Base-by-base conservation (phyloP, 2,329 filamentous ascomycete species). In the Shiraia bambusicola region DNA sequence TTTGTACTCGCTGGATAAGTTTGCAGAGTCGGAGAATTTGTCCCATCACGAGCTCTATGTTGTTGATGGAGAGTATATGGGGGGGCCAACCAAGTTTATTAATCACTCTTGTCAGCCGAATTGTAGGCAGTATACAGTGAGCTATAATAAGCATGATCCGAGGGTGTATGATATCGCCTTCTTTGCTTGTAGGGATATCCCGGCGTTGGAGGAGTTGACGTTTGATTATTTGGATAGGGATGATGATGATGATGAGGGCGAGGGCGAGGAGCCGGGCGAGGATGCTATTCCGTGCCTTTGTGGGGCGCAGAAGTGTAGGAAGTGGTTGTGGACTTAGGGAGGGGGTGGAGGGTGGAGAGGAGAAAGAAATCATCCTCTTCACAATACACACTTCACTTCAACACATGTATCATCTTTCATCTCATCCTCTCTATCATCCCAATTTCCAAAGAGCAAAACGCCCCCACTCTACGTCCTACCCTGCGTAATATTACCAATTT, bases 101-200 rank as follows among this genome's bases (percentile, higher is more conserved):
- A 93, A 93, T 56, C 88, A 93, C 64, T 86, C 81, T 2, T 92
- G 88, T 63, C 80, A 87, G 4, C 87, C 88, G 0, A 92, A 91
- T 58, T 77, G 89, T 59, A 76, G 85, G 11, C 88, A 90, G 46
- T 92, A 91, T 66, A 87, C 86, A 0, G 81, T 88, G 1, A 85
- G 87, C 1, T 87, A 86, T 36, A 87, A 91, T 58, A 84, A 87
- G 47, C 80, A 85, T 0, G 86, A 91, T 57, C 82, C 82, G 44
- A 78, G 82, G 33, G 76, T 91, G 6, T 89, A 92, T 62, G 86
- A 90, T 46, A 71, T 92, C 34, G 87, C 86, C 0, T 77, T 92
- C 45, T 92, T 92, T 57, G 86, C 88, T 0, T 77, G 83, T 22
- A 71, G 76, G 29, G 77, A 87, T 38, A 87, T 92, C 19, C 69